phyloP scores from a whole-genome alignment of 225 moss, liverwort and hornwort genomes.

The Bryum argenteum region DNA sequence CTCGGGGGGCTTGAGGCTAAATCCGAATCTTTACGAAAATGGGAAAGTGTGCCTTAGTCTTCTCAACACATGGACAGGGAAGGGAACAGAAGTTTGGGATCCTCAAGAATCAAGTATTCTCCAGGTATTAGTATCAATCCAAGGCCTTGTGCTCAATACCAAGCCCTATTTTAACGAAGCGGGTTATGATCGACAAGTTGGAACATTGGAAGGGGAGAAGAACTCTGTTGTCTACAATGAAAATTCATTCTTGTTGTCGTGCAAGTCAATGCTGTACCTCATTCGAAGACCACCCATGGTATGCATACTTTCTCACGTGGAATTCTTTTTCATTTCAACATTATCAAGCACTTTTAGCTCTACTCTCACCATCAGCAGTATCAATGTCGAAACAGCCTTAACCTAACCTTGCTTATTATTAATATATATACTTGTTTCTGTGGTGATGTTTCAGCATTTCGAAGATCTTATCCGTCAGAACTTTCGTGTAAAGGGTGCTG shows the following conservation, averaged over 20 bases:
- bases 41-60: constrained; percentile 98
- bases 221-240: constrained; percentile 92
- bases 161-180: constrained; percentile 99
- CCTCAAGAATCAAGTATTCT: constrained; percentile 91
- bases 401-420: neutral
- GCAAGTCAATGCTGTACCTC: constrained; percentile 97
- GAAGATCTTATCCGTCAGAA: constrained; percentile 78
- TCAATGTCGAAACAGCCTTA: neutral
- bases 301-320: constrained; percentile 15
- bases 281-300: constrained; percentile 88
- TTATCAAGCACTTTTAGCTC: constrained; percentile 15
- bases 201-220: constrained; percentile 96
- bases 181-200: constrained; percentile 94
- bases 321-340: neutral
- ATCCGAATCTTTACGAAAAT: constrained; percentile 98
- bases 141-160: constrained; percentile 93
- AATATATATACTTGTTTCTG: constrained; percentile 1
- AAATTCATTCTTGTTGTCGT: constrained; percentile 90
- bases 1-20: constrained; percentile 91
- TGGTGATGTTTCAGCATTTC: constrained; percentile 66
- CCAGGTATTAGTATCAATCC: constrained; percentile 90
- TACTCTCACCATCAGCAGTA: constrained; percentile 8
- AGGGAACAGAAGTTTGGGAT: constrained; percentile 97
- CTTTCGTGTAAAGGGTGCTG: constrained; percentile 66
- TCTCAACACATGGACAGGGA: constrained; percentile 96